Evolutionary conservation across 306 rosid species (phyloP), one percentile per base, ranked within the genome.

Genomic region (Quercus parvula): DNA sequence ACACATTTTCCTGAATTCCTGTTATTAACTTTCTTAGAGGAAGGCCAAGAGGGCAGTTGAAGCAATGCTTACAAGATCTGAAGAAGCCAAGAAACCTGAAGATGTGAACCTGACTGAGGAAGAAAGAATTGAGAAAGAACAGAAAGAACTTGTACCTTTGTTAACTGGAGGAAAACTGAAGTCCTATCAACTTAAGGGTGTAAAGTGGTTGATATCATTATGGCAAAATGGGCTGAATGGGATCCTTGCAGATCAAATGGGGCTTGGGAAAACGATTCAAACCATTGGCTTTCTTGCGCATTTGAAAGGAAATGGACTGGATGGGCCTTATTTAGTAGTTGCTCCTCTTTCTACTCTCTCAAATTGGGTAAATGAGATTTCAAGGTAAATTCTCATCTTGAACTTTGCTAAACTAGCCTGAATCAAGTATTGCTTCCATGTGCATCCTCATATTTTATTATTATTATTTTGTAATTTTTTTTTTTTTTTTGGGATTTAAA

Each of bases 161-260:
- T 77, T 96, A 75, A 93, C 97, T 31, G 98, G 99, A 81, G 99
- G 99, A 38, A 86, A 84, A 70, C 84, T 93, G 88, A 96, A 93
- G 85, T 59, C 91, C 46, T 95, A 91, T 87, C 99, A 93, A 81
- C 81, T 96, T 71, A 96, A 96, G 84, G 99, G 99, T 75, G 91
- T 96, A 22, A 93, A 96, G 81, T 93, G 98, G 99, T 85, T 96
- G 89, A 96, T 93, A 81, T 93, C 99, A n/a, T 82, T 96, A 79
- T 96, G 99, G 99, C 98, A 96, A 88, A 96, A 96, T 91, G 99
- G 99, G 46, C 56, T 96, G 81, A 96, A 96, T 79, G 99, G 99
- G 75, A 96, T 96, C 84, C 98, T 96, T 71, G 99, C 99, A 38
- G 99, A 96, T 86, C 99, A 96, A 88, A 96, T 96, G 99, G 99